A percentile compares a stretch with the other conserved stretches of the same genome.
phyloP scores from a whole-genome alignment of 257 asterid genomes.

The Solanum ahanhuiri region DNA sequence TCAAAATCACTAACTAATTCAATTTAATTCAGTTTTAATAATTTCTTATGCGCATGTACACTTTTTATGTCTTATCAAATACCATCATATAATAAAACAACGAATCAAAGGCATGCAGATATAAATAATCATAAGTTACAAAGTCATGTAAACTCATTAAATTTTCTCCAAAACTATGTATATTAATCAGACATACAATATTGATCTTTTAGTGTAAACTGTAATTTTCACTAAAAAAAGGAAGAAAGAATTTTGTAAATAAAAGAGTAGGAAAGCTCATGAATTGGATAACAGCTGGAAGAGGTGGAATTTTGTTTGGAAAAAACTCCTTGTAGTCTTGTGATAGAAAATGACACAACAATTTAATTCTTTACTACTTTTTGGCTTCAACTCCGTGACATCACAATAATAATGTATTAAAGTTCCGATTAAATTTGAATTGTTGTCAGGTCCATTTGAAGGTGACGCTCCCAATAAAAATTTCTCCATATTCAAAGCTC shows the following conservation, averaged over 20 bases:
- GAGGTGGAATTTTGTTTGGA: not conserved
- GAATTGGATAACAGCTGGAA: not conserved
- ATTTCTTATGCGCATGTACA: not conserved
- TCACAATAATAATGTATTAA: not conserved
- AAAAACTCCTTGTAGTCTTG: not conserved
- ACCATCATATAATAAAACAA: not conserved
- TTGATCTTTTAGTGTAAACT: not conserved
- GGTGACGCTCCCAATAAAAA: rapidly evolving
- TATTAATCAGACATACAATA: not conserved
- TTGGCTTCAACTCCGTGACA: not conserved
- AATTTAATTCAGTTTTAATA: not conserved
- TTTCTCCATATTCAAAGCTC: too few species aligned
- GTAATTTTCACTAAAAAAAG: not conserved
- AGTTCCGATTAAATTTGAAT: too few species aligned
- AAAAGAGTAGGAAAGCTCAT: not conserved
- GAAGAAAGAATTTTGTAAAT: too few species aligned
- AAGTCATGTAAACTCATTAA: too few species aligned
- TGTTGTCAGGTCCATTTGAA: too few species aligned
- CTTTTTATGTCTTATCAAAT: not conserved
- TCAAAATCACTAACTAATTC: not conserved
- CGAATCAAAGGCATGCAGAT: not conserved
- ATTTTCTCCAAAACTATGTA: not conserved
- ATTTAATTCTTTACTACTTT: not conserved
- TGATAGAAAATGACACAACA: not conserved
- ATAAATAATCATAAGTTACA: not conserved